Percentiles rank a stretch among this genome's conserved stretches.
Evolutionary conservation across 2,329 filamentous ascomycete species (phyloP).

Genomic region (Fusarium odoratissimum): DNA sequence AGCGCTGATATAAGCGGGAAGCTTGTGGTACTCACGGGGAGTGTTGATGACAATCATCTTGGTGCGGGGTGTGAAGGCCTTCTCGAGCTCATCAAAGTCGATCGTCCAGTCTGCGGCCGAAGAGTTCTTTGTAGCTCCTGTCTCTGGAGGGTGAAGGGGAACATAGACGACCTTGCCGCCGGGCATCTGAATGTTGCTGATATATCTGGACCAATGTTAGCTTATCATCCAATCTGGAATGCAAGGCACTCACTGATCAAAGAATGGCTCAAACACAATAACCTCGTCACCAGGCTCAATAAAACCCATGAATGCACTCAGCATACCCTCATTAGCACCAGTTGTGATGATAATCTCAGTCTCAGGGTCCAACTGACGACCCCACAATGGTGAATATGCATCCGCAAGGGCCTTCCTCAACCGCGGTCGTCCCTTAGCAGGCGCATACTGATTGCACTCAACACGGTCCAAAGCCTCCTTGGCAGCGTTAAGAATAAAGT

Average conservation of each 20-base stretch:
- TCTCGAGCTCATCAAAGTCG: slow-evolving; percentile 84
- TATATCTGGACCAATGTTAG: slow-evolving; percentile 61
- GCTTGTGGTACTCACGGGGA: slow-evolving; percentile 58
- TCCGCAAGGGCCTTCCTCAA: slow-evolving; percentile 93
- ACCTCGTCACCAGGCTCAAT: slow-evolving; percentile 95
- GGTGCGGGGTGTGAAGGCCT: slow-evolving; percentile 83
- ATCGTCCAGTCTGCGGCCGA: slow-evolving; percentile 90
- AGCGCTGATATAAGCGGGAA: slow-evolving; percentile 2
- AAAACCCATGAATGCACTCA: slow-evolving; percentile 98
- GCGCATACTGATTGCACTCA: slow-evolving; percentile 98
- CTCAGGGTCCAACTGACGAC: slow-evolving; percentile 82
- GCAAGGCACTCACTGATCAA: slow-evolving; percentile 77
- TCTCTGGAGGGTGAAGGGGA: slow-evolving; percentile 87
- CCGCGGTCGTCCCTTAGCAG: slow-evolving; percentile 90
- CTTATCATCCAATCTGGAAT: background rate
- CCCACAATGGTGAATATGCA: slow-evolving; percentile 91
- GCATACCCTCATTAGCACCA: slow-evolving; percentile 91
- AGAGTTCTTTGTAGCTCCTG: slow-evolving; percentile 82
- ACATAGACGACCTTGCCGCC: slow-evolving; percentile 96
- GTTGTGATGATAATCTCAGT: slow-evolving; percentile 96
- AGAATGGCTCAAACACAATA: slow-evolving; percentile 98
- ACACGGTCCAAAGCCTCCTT: slow-evolving; percentile 90
- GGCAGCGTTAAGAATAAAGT: slow-evolving; percentile 90
- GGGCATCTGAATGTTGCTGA: slow-evolving; percentile 98
- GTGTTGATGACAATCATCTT: slow-evolving; percentile 97